Conservation (phyloP, 2,329 filamentous ascomycete species). For the Ascochyta rabiei region DNA sequence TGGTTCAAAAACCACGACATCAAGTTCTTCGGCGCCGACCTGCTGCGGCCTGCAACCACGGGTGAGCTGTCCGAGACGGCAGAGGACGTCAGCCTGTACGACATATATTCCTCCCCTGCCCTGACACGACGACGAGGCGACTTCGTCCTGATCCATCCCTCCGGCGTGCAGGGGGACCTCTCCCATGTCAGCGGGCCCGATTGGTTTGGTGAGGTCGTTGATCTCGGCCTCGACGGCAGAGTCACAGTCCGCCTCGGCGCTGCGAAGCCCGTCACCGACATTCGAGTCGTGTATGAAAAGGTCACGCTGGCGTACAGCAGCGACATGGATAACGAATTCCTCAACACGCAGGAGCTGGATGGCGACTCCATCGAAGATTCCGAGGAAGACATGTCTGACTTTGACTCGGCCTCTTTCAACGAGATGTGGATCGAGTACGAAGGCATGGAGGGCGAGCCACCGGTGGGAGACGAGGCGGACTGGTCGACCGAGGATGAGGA, state of each 20-base stretch:
- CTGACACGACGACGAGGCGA: constrained; percentile 59
- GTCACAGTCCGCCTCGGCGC: constrained; percentile 62
- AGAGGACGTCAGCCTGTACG: constrained; percentile 64
- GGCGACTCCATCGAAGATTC: constrained; percentile 40
- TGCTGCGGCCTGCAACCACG: constrained; percentile 52
- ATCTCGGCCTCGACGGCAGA: constrained; percentile 59
- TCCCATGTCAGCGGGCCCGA: constrained; percentile 39
- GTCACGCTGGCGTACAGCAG: constrained; percentile 56
- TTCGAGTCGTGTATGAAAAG: constrained; percentile 56
- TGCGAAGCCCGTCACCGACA: constrained; percentile 55
- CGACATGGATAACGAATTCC: constrained; percentile 47
- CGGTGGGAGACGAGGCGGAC: constrained; percentile 41
- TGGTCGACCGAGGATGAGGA: constrained; percentile 49
- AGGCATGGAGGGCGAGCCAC: constrained; percentile 41
- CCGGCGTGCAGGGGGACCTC: constrained; percentile 15
- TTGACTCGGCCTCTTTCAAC: constrained; percentile 43
- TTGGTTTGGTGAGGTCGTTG: constrained; percentile 65
- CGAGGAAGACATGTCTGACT: constrained; percentile 42
- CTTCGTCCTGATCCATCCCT: constrained; percentile 57
- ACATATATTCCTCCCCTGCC: constrained; percentile 58
- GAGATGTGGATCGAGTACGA: constrained; percentile 49
- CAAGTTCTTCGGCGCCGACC: constrained; percentile 40
- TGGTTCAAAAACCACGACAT: constrained; percentile 56
- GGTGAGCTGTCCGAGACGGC: constrained; percentile 50
- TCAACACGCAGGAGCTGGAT: constrained; percentile 33